These are phyloP conservation scores for Rhizopogon roseolus DNA, from an alignment of 768 basidiomycete species.

Conservation along the genomic window DNA sequence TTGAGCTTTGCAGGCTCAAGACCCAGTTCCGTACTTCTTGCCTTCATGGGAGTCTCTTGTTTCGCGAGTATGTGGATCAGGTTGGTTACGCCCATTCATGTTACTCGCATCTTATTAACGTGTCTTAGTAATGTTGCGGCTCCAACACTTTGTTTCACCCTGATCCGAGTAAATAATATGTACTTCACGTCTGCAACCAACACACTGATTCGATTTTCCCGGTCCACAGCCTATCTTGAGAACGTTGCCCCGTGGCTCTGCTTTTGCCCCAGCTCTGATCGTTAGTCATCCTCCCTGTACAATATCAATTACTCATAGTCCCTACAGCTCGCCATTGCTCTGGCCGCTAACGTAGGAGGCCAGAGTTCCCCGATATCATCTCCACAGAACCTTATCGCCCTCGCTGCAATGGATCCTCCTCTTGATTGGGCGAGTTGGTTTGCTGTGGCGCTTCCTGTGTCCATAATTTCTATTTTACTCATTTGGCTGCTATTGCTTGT, in stretches of 20 bases:
- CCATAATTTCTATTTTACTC: slow-evolving; percentile 75
- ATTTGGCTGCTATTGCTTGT: slow-evolving; percentile 90
- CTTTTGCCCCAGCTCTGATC: slow-evolving; percentile 88
- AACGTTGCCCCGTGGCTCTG: slow-evolving; percentile 79
- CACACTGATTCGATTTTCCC: slow-evolving; percentile 5
- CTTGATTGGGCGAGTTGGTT: slow-evolving; percentile 95
- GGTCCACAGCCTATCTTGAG: slow-evolving; percentile 79
- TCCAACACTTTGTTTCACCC: slow-evolving; percentile 92
- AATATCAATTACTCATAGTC: slow-evolving; percentile 1
- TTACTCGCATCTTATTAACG: background rate
- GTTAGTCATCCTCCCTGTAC: slow-evolving; percentile 40
- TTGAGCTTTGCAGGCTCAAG: slow-evolving; percentile 86
- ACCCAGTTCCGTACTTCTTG: slow-evolving; percentile 82
- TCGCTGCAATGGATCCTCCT: slow-evolving; percentile 79
- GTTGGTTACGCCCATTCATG: slow-evolving; percentile 28
- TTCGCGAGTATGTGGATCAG: slow-evolving; percentile 99
- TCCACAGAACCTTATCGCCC: slow-evolving; percentile 94
- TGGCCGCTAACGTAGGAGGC: slow-evolving; percentile 98
- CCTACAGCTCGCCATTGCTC: slow-evolving; percentile 83
- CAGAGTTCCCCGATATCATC: slow-evolving; percentile 97
- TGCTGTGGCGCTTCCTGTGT: slow-evolving; percentile 88
- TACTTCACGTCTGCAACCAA: background rate
- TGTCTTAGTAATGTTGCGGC: slow-evolving; percentile 85
- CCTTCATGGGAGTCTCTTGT: slow-evolving; percentile 94
- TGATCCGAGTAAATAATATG: slow-evolving; percentile 70